phyloP scores from a whole-genome alignment of 176 grass and related monocot species.

The Sorghum bicolor region Sorghum_bicolor_NCBIv3 NC_012871.2:71617501-71618000 shows the following conservation, averaged over 20 bases:
- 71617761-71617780: not conserved
- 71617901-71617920: not conserved
- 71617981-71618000: not conserved
- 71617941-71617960: not conserved
- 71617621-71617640: not conserved
- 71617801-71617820: not conserved
- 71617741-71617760: conserved; percentile 18
- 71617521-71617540: not conserved
- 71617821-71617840: not conserved
- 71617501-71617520: not conserved
- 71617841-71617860: not conserved
- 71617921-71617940: not conserved
- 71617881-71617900: not conserved
- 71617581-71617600: not conserved
- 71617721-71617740: not conserved
- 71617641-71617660: not conserved
- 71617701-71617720: not conserved
- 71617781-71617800: not conserved
- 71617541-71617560: not conserved
- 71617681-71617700: not conserved
- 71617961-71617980: no score
- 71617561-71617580: not conserved
- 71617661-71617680: not conserved
- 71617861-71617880: not conserved
- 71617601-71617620: not conserved